Evolutionary conservation across 306 rosid species (phyloP).

Genomic region (Quercus ilex): DNA sequence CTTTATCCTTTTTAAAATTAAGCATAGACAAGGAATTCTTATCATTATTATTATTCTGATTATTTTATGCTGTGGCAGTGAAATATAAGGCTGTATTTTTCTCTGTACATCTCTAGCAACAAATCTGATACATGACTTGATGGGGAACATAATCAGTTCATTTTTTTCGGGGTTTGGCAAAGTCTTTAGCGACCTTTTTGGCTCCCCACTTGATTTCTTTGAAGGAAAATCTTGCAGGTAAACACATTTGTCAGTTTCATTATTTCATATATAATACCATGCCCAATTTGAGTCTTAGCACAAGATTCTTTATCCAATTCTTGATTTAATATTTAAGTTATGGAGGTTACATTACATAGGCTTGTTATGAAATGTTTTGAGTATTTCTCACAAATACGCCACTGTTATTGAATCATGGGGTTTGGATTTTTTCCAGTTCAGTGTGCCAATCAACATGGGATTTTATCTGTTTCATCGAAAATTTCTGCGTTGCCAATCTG

Average conservation of each 20-base stretch:
- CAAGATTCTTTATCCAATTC: neutral
- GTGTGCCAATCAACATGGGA: slow-evolving; percentile 74
- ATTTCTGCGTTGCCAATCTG: slow-evolving; percentile 60
- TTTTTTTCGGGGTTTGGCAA: slow-evolving; percentile 49
- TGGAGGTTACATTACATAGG: neutral
- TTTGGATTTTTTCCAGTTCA: slow-evolving; percentile 41
- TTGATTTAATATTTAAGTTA: neutral
- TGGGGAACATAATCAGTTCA: slow-evolving; percentile 56
- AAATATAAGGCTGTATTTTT: neutral
- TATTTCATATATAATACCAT: neutral
- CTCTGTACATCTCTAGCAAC: neutral
- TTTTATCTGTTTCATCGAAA: slow-evolving; percentile 54
- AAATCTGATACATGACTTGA: slow-evolving; percentile 6
- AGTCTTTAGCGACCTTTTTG: slow-evolving; percentile 40
- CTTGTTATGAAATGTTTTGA: neutral
- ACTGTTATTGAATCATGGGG: neutral
- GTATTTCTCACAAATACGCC: neutral
- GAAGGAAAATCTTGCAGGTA: slow-evolving; percentile 77
- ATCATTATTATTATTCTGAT: neutral
- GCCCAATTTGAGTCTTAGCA: neutral
- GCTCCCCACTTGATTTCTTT: slow-evolving; percentile 55
- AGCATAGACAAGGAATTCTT: neutral
- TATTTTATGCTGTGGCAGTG: neutral
- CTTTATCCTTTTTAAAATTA: neutral
- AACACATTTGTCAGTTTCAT: neutral